Evolutionary conservation across 176 grass and related monocot species (phyloP).

Genomic region (Oryza coarctata): DNA sequence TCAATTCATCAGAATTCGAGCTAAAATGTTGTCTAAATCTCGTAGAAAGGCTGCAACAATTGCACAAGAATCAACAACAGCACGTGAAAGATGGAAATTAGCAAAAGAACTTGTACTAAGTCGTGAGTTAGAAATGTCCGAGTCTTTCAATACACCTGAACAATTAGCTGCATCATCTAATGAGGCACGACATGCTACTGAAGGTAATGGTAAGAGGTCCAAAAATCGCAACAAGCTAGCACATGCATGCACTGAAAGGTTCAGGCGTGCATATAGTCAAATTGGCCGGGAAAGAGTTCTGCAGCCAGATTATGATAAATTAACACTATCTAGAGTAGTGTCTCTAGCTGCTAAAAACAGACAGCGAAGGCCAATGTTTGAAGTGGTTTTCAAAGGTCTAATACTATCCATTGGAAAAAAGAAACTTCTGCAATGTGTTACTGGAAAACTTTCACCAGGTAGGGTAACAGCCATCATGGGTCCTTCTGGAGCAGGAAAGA

Average conservation of each 20-base stretch:
- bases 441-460: slow-evolving; percentile 70
- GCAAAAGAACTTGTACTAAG: slow-evolving; percentile 49
- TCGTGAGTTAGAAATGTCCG: slow-evolving; percentile 31
- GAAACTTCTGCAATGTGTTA: slow-evolving; percentile 69
- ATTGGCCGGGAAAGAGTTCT: slow-evolving; percentile 50
- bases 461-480: slow-evolving; percentile 76
- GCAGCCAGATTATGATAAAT: slow-evolving; percentile 41
- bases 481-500: slow-evolving; percentile 84
- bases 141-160: slow-evolving; percentile 30
- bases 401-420: slow-evolving; percentile 62
- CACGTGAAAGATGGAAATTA: slow-evolving; percentile 66
- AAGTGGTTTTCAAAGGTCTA: slow-evolving; percentile 68
- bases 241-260: slow-evolving; percentile 49
- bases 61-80: slow-evolving; percentile 53
- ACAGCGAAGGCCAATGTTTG: slow-evolving; percentile 51
- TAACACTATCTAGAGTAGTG: slow-evolving; percentile 51
- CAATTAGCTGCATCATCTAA: slow-evolving; percentile 40
- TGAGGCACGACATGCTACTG: neutral
- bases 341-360: slow-evolving; percentile 49
- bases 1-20: slow-evolving; percentile 48
- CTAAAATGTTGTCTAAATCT: slow-evolving; percentile 50
- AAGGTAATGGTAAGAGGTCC: slow-evolving; percentile 29
- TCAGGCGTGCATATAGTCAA: slow-evolving; percentile 53
- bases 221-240: slow-evolving; percentile 41
- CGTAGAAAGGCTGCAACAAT: slow-evolving; percentile 64